Conservation (phyloP, 345 rosid genomes). For the Abelmoschus esculentus region DNA sequence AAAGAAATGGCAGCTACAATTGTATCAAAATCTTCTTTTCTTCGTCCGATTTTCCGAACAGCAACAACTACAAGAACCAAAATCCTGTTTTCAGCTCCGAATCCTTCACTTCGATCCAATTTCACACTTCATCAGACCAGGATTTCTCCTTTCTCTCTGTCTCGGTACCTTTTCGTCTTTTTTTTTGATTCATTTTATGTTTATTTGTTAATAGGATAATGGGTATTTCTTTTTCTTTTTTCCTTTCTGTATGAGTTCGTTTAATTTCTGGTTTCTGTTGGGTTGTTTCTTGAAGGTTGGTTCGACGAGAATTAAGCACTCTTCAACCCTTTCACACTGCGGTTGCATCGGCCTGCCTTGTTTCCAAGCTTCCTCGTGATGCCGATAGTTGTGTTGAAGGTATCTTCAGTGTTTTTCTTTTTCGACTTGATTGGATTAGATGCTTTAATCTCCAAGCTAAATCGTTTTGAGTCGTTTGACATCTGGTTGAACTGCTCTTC, state of each 20-base stretch:
- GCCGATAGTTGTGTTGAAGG: conserved; percentile 38
- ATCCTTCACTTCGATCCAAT: conserved; percentile 25
- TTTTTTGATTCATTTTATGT: background rate
- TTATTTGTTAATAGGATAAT: background rate
- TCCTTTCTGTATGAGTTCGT: background rate
- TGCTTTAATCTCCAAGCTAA: background rate
- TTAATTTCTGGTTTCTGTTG: background rate
- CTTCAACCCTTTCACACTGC: conserved; percentile 52
- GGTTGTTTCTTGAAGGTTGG: conserved; percentile 23
- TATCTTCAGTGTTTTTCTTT: conserved; percentile 4
- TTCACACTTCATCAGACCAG: conserved; percentile 26
- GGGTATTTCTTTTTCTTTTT: background rate
- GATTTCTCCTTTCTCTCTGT: conserved; percentile 19
- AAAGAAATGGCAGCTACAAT: conserved; percentile 33
- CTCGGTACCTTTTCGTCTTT: conserved; percentile 16
- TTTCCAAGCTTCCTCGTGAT: conserved; percentile 58
- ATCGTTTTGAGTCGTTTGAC: background rate
- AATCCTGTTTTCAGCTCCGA: conserved; percentile 27
- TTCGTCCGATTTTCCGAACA: conserved; percentile 31
- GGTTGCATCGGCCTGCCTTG: conserved; percentile 64
- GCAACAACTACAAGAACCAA: conserved; percentile 18
- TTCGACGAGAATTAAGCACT: conserved; percentile 59
- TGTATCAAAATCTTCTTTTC: conserved; percentile 42
- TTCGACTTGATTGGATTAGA: background rate
- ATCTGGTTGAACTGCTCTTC: background rate